Conservation (phyloP, 169 alveolate genomes). For the Plasmodium yoelii region DNA sequence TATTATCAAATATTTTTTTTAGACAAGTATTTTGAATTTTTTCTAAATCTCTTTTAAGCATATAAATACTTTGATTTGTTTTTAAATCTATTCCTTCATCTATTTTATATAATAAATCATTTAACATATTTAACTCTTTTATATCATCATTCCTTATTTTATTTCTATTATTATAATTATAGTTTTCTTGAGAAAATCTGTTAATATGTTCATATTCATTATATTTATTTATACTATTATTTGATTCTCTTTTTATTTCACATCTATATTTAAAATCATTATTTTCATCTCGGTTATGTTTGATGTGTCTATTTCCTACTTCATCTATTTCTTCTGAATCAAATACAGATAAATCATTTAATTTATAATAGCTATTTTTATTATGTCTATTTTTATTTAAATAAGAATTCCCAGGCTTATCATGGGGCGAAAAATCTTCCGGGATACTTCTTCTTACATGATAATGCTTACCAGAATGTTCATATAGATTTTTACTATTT, state of each 20-base stretch:
- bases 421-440: no score
- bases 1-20: constrained; percentile 28
- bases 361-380: neutral
- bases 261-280: neutral
- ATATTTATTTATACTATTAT: neutral
- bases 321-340: neutral
- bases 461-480: neutral
- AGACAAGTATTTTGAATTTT: constrained; percentile 42
- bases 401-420: neutral
- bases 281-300: neutral
- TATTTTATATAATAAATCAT: constrained; percentile 39
- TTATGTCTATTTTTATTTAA: neutral
- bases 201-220: neutral
- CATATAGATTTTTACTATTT: neutral
- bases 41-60: constrained; percentile 55
- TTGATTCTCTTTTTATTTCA: neutral
- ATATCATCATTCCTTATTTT: constrained; percentile 24
- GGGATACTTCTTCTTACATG: neutral
- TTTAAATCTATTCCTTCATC: constrained; percentile 59
- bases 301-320: no score
- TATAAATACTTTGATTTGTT: constrained; percentile 66
- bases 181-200: neutral
- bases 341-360: neutral
- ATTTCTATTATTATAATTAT: neutral
- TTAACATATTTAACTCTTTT: constrained; percentile 53